Conservation (phyloP, 768 basidiomycete genomes). For the Agrocybe praecox region DNA sequence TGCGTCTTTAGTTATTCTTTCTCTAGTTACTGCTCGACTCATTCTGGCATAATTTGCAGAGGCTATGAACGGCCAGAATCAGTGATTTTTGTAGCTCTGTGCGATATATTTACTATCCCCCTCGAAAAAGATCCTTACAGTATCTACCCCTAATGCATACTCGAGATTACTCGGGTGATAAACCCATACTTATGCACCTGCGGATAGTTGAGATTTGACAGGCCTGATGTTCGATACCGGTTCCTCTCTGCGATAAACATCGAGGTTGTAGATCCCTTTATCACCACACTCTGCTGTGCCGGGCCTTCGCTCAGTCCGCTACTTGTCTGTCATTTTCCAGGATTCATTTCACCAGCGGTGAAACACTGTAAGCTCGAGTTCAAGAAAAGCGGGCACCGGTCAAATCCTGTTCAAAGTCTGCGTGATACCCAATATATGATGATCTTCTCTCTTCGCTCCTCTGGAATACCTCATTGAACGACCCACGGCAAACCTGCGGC, state of each 20-base stretch:
- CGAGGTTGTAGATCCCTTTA: no score
- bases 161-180: neutral
- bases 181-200: neutral
- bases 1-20: constrained; percentile 37
- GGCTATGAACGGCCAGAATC: constrained; percentile 43
- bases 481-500: no score
- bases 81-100: neutral
- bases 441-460: no score
- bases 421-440: no score
- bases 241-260: neutral
- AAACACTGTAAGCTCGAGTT: no score
- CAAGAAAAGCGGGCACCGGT: no score
- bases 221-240: neutral
- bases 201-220: constrained; percentile 4
- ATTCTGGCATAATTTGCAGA: constrained; percentile 25
- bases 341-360: no score
- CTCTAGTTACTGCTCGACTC: neutral
- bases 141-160: constrained; percentile 11
- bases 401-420: no score
- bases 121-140: neutral
- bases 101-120: constrained; percentile 1
- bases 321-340: no score
- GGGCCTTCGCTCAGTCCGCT: neutral
- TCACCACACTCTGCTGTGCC: neutral
- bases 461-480: no score